Conservation (phyloP, 345 rosid species). For the Eucalyptus decipiens region DNA sequence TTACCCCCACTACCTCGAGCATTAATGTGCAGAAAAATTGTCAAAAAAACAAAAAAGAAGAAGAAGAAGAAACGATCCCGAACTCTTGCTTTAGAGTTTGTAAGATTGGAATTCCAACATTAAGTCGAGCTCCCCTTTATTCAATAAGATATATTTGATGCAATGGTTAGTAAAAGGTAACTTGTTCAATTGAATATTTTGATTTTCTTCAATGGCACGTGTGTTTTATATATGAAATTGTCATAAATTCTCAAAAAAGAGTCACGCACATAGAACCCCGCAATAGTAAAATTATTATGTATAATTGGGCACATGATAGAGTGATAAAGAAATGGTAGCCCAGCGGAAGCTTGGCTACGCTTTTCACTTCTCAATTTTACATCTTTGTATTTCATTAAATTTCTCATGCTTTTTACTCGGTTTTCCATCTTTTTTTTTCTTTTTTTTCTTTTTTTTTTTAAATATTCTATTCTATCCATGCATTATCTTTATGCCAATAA, state of each 20-base stretch:
- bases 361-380: not conserved
- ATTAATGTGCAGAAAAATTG: not conserved
- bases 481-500: not conserved
- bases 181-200: not conserved
- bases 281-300: too few relatives aligned
- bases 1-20: not conserved
- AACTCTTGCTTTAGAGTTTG: not conserved
- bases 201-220: not conserved
- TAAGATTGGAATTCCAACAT: not conserved
- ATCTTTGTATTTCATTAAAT: not conserved
- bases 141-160: not conserved
- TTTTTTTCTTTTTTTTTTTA: rapidly evolving
- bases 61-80: too few relatives aligned
- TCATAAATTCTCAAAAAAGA: too few relatives aligned
- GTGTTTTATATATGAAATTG: not conserved
- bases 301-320: too few relatives aligned
- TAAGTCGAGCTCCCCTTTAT: not conserved
- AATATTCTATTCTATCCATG: not conserved
- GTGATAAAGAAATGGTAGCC: too few relatives aligned
- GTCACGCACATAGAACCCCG: too few relatives aligned
- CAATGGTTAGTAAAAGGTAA: too few relatives aligned
- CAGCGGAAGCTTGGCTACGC: not conserved
- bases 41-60: too few relatives aligned
- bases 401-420: not conserved
- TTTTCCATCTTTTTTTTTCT: not conserved